Evolutionary conservation across 805 yeast genomes (phyloP), one percentile per base, ranked within the genome.

Genomic region (Wickerhamiella allomyrinae): DNA sequence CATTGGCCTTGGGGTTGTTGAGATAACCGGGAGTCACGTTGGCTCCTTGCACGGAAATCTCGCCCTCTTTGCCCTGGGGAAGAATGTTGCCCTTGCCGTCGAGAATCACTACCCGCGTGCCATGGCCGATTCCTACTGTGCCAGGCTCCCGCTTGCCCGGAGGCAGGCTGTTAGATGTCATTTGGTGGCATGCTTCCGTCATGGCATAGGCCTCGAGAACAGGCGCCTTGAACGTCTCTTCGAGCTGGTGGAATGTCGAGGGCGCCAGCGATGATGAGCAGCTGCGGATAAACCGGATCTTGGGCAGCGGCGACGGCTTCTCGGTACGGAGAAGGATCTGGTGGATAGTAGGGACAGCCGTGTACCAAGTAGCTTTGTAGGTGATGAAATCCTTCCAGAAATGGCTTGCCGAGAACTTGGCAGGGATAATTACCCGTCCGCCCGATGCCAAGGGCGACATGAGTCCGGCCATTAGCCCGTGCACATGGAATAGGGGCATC

Each of bases 161-260:
- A 29, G 83, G 82, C 34, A 77, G 59, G 49, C 72, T 69, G 58
- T 79, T 79, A 2, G 85, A 77, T 9, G 82, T 74, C 77, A 79
- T 79, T 57, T 79, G 85, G 57, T 79, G 86, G n/a, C 82, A 69
- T 1, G 83, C 83, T 55, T 79, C 87, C 2, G 86, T 79, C 84
- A 79, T 78, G 4, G 85, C 86, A 54, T 79, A 79, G 0, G 86
- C 86, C 57, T 79, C 87, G 13, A 78, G 55, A 0, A 79, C 85
- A 0, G 85, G 85, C 0, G 82, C 79, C 7, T 69, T 61, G 57
- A 79, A 73, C 23, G 67, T 64, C 37, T 60, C 46, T 50, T 79
- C 86, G 38, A 79, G 62, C 55, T 69, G 66, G 41, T 64, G 64
- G 62, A 79, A 72, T 5, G 76, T 76, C 1, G 76, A 57, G 2